phyloP scores from a whole-genome alignment of 108 stramenopile species.

The Cyclotella kingstonii region DNA sequence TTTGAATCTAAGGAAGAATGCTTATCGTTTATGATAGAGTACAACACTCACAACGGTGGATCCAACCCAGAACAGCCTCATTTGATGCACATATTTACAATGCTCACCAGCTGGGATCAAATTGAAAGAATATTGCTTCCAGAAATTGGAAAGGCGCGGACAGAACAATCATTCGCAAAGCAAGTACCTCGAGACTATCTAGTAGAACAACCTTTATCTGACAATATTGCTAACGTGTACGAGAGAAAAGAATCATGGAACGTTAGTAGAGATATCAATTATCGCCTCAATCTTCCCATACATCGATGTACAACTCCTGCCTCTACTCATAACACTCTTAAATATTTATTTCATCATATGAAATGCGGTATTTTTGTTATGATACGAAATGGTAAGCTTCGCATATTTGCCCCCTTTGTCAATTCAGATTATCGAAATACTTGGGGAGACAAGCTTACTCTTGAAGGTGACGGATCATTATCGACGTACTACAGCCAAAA shows the following conservation, averaged over 20 bases:
- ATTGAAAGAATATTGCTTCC: constrained; percentile 76
- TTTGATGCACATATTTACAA: constrained; percentile 86
- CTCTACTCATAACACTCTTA: constrained; percentile 81
- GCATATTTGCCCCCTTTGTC: constrained; percentile 93
- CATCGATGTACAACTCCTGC: constrained; percentile 77
- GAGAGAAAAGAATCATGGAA: constrained; percentile 56
- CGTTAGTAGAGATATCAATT: constrained; percentile 62
- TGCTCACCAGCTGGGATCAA: constrained; percentile 82
- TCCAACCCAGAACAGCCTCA: constrained; percentile 81
- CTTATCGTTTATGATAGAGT: constrained; percentile 71
- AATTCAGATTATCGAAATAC: constrained; percentile 91
- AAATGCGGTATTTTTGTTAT: constrained; percentile 98
- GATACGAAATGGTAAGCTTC: constrained; percentile 86
- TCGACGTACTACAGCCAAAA: constrained; percentile 87
- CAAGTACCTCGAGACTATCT: constrained; percentile 59
- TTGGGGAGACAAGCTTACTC: constrained; percentile 73
- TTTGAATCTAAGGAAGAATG: constrained; percentile 69
- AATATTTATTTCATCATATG: constrained; percentile 98
- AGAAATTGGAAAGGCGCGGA: constrained; percentile 70
- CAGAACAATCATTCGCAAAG: constrained; percentile 59
- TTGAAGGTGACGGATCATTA: constrained; percentile 83
- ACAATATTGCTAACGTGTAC: constrained; percentile 59
- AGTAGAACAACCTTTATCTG: constrained; percentile 22
- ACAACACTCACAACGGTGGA: constrained; percentile 74
- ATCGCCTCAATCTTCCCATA: constrained; percentile 81